Base-by-base conservation (phyloP, 2,329 filamentous ascomycete genomes). In the Ceratocystis eucalypticola region DNA sequence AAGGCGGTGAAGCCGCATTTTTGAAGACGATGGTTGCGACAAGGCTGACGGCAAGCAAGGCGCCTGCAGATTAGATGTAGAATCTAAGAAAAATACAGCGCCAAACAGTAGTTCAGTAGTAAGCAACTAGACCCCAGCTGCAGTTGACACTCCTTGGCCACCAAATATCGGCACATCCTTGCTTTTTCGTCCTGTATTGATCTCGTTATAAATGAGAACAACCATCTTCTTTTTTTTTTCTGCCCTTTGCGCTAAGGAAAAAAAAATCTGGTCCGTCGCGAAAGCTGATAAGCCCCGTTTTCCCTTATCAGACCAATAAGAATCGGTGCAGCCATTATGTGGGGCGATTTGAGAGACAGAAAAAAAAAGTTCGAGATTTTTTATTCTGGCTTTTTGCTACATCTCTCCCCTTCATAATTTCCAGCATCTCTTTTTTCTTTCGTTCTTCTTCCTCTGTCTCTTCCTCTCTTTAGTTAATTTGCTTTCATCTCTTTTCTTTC, bases 301-400 rank as follows among this genome's bases (percentile, higher is more conserved):
- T 44, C 25, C 17, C 61, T 65, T 66, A 68, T 67, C 67, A 5
- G 33, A 28, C 68, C 67, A 68, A 69, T 69, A 30, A 65, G 33
- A 25, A 12, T 4, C 12, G 22, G 25, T 28, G 61, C 22, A 28
- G 44, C 30, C 59, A 59, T 64, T 41, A 30, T 66, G 66, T 69
- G 69, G 65, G 69, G 67, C 65, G 17, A 10, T n/a, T 3, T 17
- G 33, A 15, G 53, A 46, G 65, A 61, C 30, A 61, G 48, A 45
- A 59, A 64, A 66, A 69, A 68, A 73, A 71, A 71, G 55, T 59
- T 59, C 55, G 33, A 59, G 53, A 70, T 33, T 65, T 67, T 65
- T 46, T 67, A 53, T 46, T 28, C 46, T 55, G 48, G 61, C 44
- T 46, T 44, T 15, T 50, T 65, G 25, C 55, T 53, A 12, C 44